Conservation (phyloP, 768 basidiomycete genomes). For the Lyophyllum atratum region DNA sequence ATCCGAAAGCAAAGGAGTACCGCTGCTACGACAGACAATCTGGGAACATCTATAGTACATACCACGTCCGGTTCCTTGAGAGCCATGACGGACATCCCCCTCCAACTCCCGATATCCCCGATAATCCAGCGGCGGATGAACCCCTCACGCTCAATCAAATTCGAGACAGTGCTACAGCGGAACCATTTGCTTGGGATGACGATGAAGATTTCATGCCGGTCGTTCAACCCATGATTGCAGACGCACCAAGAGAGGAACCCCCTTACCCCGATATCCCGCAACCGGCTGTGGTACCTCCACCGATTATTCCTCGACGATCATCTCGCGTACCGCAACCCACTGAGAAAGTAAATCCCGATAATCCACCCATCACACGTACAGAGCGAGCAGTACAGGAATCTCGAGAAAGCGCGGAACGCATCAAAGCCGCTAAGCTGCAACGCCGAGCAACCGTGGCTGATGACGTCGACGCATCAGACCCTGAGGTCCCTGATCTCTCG, state of each 20-base stretch:
- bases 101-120: background rate
- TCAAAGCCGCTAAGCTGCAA: slow-evolving; percentile 1
- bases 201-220: background rate
- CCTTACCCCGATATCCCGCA: too few relatives aligned
- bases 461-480: background rate
- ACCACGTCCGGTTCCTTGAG: slow-evolving; percentile 28
- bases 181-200: background rate
- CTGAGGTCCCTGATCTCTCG: too few relatives aligned
- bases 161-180: background rate
- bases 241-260: too few relatives aligned
- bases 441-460: background rate
- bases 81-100: slow-evolving; percentile 13
- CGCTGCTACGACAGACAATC: slow-evolving; percentile 27
- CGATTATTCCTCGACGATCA: background rate
- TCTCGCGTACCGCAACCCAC: background rate
- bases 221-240: background rate
- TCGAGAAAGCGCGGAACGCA: background rate
- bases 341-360: background rate
- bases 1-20: slow-evolving; percentile 32
- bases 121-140: background rate
- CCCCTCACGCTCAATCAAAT: background rate
- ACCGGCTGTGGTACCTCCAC: too few relatives aligned
- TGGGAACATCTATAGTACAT: slow-evolving; percentile 19
- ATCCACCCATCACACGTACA: background rate
- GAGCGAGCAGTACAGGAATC: slow-evolving; percentile 5